phyloP scores from a whole-genome alignment of 108 stramenopile species.

The Conticribra weissflogii region DNA sequence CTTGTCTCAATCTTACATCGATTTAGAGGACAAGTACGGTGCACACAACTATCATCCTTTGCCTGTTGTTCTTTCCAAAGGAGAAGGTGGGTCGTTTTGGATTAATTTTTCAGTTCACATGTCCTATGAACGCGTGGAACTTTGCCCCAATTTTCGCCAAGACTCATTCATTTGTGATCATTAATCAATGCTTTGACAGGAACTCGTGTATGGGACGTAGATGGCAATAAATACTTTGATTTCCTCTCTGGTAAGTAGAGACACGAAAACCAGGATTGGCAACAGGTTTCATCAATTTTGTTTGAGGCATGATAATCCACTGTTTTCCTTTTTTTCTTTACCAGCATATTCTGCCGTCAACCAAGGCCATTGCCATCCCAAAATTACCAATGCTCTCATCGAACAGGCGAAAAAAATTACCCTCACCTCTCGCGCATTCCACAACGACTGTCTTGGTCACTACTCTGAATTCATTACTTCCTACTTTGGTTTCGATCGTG shows the following conservation, averaged over 20 bases:
- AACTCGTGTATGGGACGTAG: conserved; percentile 79
- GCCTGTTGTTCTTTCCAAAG: conserved; percentile 91
- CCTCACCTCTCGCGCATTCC: conserved; percentile 97
- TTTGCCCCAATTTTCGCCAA: no score
- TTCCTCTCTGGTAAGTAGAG: conserved; percentile 83
- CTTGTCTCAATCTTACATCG: conserved; percentile 66
- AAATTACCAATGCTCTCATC: conserved; percentile 89
- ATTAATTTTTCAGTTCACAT: not conserved
- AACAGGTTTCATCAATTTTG: not conserved
- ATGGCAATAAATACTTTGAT: conserved; percentile 92
- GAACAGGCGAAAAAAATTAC: conserved; percentile 93
- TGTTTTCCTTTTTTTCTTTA: not conserved
- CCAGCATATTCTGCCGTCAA: conserved; percentile 98
- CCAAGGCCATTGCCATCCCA: conserved; percentile 99
- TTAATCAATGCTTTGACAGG: conserved; percentile 34
- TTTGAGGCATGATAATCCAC: no score
- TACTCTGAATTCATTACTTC: conserved; percentile 89
- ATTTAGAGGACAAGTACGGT: conserved; percentile 86
- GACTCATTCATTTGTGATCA: no score
- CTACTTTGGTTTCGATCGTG: conserved; percentile 96
- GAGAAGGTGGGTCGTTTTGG: conserved; percentile 45
- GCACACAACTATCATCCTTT: conserved; percentile 98
- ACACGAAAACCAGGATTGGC: no score
- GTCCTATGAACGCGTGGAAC: no score
- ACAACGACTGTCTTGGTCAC: conserved; percentile 95